Conservation (phyloP, 1,139 yeast genomes). For the Candida sanyaensis region DNA sequence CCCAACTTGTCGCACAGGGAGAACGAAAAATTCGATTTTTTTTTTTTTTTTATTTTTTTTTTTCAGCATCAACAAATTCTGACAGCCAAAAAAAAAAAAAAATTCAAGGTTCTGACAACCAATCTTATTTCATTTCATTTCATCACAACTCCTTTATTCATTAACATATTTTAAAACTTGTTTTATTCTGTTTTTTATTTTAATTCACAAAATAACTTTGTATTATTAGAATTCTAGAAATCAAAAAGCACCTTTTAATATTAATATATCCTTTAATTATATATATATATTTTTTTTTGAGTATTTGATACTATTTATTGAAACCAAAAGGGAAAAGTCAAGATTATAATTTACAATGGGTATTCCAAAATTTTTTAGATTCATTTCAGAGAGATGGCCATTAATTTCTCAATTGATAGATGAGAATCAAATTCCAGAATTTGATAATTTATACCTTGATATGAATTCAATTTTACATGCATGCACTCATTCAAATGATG, state of each 20-base stretch:
- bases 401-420: slow-evolving; percentile 86
- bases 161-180: neutral
- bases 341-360: slow-evolving; percentile 46
- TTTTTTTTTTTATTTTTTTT: neutral
- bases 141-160: neutral
- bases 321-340: neutral
- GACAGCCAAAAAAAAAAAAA: neutral
- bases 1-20: neutral
- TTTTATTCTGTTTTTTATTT: neutral
- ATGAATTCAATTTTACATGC: slow-evolving; percentile 97
- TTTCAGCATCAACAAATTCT: neutral
- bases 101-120: neutral
- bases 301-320: too few species aligned
- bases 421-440: slow-evolving; percentile 85
- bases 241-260: neutral
- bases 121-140: too few species aligned
- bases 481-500: slow-evolving; percentile 81
- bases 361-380: slow-evolving; percentile 94
- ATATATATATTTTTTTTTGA: too few species aligned
- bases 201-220: neutral
- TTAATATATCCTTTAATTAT: neutral
- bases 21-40: neutral
- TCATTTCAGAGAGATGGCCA: slow-evolving; percentile 99
- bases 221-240: slow-evolving; percentile 1
- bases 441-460: slow-evolving; percentile 91